These are phyloP conservation scores for Mycosphaerella sp. DNA, from an alignment of 2,329 filamentous ascomycete genomes.

Conservation along the genomic window DNA sequence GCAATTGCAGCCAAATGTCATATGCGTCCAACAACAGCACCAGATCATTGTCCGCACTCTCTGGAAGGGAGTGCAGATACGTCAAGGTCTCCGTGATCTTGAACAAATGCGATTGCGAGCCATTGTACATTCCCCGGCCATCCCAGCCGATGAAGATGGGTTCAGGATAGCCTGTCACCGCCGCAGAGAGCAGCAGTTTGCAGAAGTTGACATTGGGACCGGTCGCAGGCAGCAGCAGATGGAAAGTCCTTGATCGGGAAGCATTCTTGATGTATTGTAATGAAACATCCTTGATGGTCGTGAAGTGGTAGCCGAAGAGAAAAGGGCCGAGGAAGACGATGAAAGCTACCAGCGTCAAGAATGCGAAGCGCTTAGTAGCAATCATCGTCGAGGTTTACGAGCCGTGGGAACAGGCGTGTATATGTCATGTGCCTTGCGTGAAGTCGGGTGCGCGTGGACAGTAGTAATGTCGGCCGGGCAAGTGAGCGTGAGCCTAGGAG, in stretches of 20 bases:
- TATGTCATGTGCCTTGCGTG: constrained; percentile 1
- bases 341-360: constrained; percentile 12
- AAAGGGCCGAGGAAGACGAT: constrained; percentile 17
- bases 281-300: constrained; percentile 14
- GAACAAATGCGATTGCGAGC: constrained; percentile 32
- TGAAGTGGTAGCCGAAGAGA: constrained; percentile 21
- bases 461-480: neutral
- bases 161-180: constrained; percentile 26
- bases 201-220: constrained; percentile 20
- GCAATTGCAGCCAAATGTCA: constrained; percentile 61
- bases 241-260: constrained; percentile 14
- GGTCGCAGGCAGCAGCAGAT: constrained; percentile 20
- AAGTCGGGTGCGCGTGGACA: neutral
- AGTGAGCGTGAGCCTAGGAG: neutral
- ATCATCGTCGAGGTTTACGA: constrained; percentile 10
- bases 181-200: constrained; percentile 20
- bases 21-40: constrained; percentile 59
- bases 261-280: constrained; percentile 11
- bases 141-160: constrained; percentile 27
- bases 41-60: constrained; percentile 44
- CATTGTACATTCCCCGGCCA: constrained; percentile 25
- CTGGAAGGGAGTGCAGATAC: constrained; percentile 24
- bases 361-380: constrained; percentile 12
- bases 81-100: constrained; percentile 29
- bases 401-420: neutral